phyloP scores from a whole-genome alignment of 805 yeast genomes.

The Kodamaea fukazawae region DNA sequence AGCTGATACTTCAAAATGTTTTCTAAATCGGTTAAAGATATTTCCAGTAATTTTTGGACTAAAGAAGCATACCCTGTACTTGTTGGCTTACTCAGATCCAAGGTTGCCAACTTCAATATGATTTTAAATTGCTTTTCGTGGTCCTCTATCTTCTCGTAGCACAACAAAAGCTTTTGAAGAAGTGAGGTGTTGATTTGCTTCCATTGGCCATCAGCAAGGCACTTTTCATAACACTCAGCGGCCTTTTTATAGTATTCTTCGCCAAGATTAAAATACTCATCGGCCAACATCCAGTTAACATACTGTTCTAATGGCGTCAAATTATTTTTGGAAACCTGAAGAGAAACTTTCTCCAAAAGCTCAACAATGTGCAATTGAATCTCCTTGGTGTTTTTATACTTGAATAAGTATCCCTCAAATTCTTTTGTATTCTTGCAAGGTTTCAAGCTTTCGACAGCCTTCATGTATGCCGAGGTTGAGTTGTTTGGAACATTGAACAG shows the following conservation, averaged over 20 bases:
- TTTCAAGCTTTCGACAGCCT: slow-evolving; percentile 21
- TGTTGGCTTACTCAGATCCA: not conserved
- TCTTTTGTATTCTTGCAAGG: slow-evolving; percentile 1
- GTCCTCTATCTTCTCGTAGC: slow-evolving; percentile 32
- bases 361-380: slow-evolving; percentile 6
- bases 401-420: slow-evolving; percentile 8
- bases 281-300: slow-evolving; percentile 51
- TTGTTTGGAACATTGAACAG: slow-evolving; percentile 25
- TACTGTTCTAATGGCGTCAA: slow-evolving; percentile 17
- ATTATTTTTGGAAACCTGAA: slow-evolving; percentile 1
- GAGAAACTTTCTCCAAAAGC: slow-evolving; percentile 7
- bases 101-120: slow-evolving; percentile 5
- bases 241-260: slow-evolving; percentile 15
- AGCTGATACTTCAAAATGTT: not conserved
- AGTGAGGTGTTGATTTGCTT: slow-evolving; percentile 26
- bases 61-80: not conserved
- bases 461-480: slow-evolving; percentile 28
- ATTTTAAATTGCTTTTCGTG: slow-evolving; percentile 11
- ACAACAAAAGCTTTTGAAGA: slow-evolving; percentile 35
- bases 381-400: slow-evolving; percentile 6
- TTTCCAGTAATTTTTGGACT: not conserved
- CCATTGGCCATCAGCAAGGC: slow-evolving; percentile 31
- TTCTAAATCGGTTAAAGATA: not conserved
- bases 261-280: slow-evolving; percentile 28
- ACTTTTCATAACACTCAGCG: slow-evolving; percentile 17